Percentiles rank a stretch among this genome's conserved stretches.
phyloP scores from a whole-genome alignment of 495 filamentous ascomycete species.

The Xylaria grammica region DNA sequence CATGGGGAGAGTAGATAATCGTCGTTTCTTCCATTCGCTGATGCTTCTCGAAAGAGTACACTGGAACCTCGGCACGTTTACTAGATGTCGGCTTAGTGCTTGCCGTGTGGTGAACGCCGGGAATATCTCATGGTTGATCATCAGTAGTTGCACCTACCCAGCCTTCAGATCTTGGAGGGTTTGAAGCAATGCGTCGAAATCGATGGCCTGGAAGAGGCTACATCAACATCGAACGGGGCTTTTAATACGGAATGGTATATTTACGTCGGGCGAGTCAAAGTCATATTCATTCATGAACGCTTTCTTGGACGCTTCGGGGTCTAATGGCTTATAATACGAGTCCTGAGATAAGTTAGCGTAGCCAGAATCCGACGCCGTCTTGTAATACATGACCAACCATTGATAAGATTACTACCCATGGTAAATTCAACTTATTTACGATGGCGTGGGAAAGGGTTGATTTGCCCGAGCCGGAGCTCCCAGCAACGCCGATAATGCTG shows the following conservation, averaged over 20 bases:
- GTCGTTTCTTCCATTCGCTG: conserved; percentile 78
- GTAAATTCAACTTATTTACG: conserved; percentile 84
- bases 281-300: conserved; percentile 93
- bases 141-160: conserved; percentile 67
- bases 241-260: conserved; percentile 7
- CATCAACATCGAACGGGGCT: conserved; percentile 24
- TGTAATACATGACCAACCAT: conserved; percentile 66
- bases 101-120: conserved; percentile 1
- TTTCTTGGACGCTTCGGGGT: conserved; percentile 69
- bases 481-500: conserved; percentile 94
- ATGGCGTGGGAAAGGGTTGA: conserved; percentile 94
- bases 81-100: conserved; percentile 48
- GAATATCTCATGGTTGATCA: neutral
- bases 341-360: conserved; percentile 62
- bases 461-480: conserved; percentile 95
- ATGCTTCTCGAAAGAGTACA: conserved; percentile 96
- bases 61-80: conserved; percentile 88
- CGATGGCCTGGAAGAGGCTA: conserved; percentile 65
- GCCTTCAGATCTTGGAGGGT: conserved; percentile 81
- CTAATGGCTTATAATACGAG: conserved; percentile 91
- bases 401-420: conserved; percentile 96
- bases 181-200: conserved; percentile 90
- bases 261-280: conserved; percentile 83
- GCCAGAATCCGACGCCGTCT: neutral
- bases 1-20: conserved; percentile 92